phyloP scores from a whole-genome alignment of 2,329 filamentous ascomycete species.

The Botrytis squamosa region DNA sequence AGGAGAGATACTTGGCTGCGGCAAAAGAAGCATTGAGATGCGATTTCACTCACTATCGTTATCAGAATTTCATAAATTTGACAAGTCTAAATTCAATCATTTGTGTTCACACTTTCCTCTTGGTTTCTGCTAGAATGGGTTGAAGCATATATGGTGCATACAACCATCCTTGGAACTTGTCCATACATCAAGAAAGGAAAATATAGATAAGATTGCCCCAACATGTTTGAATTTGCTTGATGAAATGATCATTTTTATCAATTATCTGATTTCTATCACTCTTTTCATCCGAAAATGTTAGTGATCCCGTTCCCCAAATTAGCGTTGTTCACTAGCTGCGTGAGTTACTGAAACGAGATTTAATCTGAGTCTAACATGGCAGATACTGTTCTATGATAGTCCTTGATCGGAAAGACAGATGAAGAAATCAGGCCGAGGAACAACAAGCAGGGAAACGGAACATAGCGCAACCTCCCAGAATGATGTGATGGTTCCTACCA shows the following conservation, averaged over 20 bases:
- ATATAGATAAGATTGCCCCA: background rate
- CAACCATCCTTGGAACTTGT: background rate
- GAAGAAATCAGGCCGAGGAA: background rate
- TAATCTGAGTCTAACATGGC: background rate
- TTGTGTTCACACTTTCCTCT: background rate
- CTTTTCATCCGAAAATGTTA: background rate
- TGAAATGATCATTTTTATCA: background rate
- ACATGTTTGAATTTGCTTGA: background rate
- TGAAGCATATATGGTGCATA: background rate
- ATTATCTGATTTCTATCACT: background rate
- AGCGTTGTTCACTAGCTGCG: background rate
- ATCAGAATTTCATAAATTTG: background rate
- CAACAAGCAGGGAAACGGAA: background rate
- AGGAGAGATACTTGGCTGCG: conserved; percentile 10
- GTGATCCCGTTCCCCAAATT: background rate
- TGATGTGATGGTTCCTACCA: background rate
- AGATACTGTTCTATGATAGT: background rate
- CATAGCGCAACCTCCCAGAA: background rate
- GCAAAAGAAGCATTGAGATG: background rate
- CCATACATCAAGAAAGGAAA: fast-evolving
- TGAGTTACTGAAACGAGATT: background rate
- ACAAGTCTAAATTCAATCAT: background rate
- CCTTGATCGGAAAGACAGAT: background rate
- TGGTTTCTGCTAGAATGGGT: background rate
- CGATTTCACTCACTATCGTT: background rate